Conservation (phyloP, 768 basidiomycete genomes). For the Tylopilus sp. region DNA sequence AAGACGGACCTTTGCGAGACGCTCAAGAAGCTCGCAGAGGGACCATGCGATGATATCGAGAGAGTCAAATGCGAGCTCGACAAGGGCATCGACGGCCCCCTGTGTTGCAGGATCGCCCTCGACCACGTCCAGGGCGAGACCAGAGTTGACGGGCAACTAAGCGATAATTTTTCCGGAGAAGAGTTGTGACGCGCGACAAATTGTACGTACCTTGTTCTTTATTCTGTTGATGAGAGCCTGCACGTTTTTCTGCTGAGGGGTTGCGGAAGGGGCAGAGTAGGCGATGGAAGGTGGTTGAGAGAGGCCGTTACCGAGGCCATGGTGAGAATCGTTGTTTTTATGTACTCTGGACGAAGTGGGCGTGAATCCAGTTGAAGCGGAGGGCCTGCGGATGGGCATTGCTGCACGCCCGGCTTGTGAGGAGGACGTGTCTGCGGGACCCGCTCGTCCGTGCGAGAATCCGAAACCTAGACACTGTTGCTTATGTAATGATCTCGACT, state of each 20-base stretch:
- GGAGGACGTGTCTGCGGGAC: constrained; percentile 8
- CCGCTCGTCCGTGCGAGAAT: constrained; percentile 22
- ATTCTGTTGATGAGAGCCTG: constrained; percentile 76
- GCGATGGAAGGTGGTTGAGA: constrained; percentile 34
- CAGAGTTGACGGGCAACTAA: constrained; percentile 85
- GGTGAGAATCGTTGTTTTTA: constrained; percentile 62
- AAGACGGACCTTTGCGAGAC: constrained; percentile 63
- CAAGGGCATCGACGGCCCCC: constrained; percentile 72
- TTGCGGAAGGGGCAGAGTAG: constrained; percentile 38
- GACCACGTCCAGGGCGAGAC: constrained; percentile 63
- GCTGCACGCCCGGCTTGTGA: constrained; percentile 15
- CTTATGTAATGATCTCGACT: constrained; percentile 2
- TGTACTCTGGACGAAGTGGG: constrained; percentile 47
- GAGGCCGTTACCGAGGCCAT: constrained; percentile 33
- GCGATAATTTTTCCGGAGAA: background rate
- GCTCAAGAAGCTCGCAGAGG: constrained; percentile 73
- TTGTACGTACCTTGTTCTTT: constrained; percentile 64
- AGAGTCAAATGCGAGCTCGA: constrained; percentile 75
- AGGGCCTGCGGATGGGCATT: constrained; percentile 58
- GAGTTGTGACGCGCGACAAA: background rate
- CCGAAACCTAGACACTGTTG: background rate
- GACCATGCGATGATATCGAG: constrained; percentile 79
- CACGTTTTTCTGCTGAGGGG: constrained; percentile 80
- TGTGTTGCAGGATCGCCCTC: constrained; percentile 75
- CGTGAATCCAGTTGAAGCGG: constrained; percentile 50